Percentiles rank a stretch among this genome's conserved stretches.
These are phyloP conservation scores for Isabelozyma gotoi DNA, from an alignment of 805 yeast species.

Conservation along the genomic window DNA sequence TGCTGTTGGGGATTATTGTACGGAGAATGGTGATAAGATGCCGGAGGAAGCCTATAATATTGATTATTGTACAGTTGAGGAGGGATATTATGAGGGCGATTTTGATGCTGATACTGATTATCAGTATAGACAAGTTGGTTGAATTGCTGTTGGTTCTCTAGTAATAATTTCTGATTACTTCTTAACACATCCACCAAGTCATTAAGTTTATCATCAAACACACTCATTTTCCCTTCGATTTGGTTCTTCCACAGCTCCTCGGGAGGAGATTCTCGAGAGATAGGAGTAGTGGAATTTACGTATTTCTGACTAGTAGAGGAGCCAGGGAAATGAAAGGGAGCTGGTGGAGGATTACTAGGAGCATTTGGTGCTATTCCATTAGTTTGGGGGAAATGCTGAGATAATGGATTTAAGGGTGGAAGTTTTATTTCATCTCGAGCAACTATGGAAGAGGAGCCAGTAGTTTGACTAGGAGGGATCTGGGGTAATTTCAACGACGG, in stretches of 20 bases:
- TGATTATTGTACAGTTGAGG: not conserved
- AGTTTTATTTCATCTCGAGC: constrained; percentile 7
- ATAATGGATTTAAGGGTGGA: constrained; percentile 14
- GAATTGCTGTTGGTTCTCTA: constrained; percentile 17
- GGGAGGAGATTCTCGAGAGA: not conserved
- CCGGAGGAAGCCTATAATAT: not conserved
- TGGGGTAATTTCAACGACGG: constrained; percentile 40
- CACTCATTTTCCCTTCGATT: constrained; percentile 33
- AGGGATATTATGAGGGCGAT: no score
- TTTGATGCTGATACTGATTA: not conserved
- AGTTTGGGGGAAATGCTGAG: constrained; percentile 2
- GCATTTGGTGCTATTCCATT: not conserved
- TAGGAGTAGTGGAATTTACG: not conserved
- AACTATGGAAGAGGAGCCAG: not conserved
- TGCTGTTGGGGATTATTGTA: not conserved
- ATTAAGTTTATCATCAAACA: constrained; percentile 37
- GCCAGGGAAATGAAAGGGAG: not conserved
- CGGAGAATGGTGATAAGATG: not conserved
- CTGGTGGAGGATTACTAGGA: constrained; percentile 1
- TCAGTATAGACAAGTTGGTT: not conserved
- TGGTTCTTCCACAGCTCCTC: constrained; percentile 31
- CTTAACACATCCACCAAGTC: constrained; percentile 36
- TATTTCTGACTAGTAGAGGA: not conserved
- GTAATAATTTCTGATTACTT: constrained; percentile 28
- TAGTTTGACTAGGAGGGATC: constrained; percentile 2